Evolutionary conservation across 2,329 filamentous ascomycete species (phyloP).

Genomic region (Trichoderma sp.): DNA sequence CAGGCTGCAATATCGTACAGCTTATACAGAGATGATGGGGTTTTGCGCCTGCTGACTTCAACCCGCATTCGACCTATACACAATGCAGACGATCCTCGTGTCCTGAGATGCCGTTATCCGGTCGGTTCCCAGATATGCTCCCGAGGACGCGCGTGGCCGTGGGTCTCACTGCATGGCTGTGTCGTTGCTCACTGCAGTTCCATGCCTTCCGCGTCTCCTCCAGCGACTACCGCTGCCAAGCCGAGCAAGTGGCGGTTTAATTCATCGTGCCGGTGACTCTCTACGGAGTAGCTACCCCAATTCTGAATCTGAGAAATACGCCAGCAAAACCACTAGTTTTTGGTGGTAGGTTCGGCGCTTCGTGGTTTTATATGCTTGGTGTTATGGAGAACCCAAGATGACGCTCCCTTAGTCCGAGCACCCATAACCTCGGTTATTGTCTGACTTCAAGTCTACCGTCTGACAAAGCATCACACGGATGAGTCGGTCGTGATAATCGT

Average conservation of each 20-base stretch:
- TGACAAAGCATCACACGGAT: background rate
- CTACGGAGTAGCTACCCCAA: background rate
- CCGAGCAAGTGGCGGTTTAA: background rate
- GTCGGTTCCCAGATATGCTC: slow-evolving; percentile 3
- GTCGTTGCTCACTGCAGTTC: background rate
- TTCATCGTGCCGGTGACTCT: background rate
- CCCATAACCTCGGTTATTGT: background rate
- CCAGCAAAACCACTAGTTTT: background rate
- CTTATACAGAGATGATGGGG: background rate
- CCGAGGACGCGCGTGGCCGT: background rate
- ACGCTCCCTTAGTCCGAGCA: slow-evolving; percentile 2
- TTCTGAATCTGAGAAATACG: background rate
- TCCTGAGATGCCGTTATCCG: slow-evolving; percentile 8
- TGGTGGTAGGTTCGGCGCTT: background rate
- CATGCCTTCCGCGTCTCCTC: background rate
- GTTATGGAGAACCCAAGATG: background rate
- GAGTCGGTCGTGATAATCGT: background rate
- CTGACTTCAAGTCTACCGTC: background rate
- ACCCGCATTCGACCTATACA: background rate
- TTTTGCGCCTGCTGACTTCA: background rate
- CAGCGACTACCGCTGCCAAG: background rate
- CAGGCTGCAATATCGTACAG: background rate
- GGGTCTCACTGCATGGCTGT: background rate
- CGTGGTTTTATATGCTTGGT: background rate
- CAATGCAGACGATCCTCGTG: background rate